Evolutionary conservation across 441 rosid species (phyloP).

Genomic region (Erodium moschatum): DNA sequence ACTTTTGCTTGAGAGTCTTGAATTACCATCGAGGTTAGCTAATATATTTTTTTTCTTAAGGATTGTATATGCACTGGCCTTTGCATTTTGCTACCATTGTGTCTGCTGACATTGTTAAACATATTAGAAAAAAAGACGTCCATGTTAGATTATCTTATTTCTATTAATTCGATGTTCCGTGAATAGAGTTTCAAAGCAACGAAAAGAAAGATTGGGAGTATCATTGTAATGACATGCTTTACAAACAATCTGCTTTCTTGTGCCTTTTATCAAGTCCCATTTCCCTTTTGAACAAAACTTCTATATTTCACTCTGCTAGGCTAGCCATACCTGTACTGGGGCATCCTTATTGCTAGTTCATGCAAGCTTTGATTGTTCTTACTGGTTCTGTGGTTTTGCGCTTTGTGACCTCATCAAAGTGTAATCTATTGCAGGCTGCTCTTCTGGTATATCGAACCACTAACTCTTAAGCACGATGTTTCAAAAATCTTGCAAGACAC

Average conservation of each 20-base stretch:
- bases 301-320: not conserved
- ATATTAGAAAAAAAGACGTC: conserved; percentile 3
- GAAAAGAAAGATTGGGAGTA: not conserved
- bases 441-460: conserved; percentile 63
- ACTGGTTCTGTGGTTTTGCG: not conserved
- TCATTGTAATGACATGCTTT: not conserved
- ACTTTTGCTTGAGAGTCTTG: conserved; percentile 27
- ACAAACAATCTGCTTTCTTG: not conserved
- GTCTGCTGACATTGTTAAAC: not conserved
- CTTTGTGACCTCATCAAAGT: not conserved
- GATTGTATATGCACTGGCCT: conserved; percentile 10
- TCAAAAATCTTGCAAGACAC: conserved; percentile 45
- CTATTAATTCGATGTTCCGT: not conserved
- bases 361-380: not conserved
- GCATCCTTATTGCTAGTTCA: not conserved
- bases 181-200: not conserved
- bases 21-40: conserved; percentile 51
- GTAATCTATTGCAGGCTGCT: conserved; percentile 40
- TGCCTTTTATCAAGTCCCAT: not conserved
- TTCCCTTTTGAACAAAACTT: not conserved
- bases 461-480: conserved; percentile 44
- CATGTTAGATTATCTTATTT: not conserved
- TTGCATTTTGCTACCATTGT: not conserved
- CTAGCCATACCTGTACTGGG: not conserved
- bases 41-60: not conserved